Conservation (phyloP, 139 green algal species). For the Auxenochlorella pyrenoidosa region DNA sequence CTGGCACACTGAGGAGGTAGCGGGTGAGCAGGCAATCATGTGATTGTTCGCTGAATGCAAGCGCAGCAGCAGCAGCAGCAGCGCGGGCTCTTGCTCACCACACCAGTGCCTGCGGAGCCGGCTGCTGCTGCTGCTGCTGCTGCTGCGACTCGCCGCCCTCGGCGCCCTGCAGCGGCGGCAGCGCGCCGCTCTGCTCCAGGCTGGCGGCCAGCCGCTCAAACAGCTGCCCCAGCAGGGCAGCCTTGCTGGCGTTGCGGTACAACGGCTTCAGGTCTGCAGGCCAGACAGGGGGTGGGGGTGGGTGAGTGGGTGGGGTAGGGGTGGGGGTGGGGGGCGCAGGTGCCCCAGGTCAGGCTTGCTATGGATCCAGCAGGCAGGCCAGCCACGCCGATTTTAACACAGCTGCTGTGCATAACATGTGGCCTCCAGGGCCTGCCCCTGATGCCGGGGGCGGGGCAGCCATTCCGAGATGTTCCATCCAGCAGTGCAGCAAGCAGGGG, state of each 20-base stretch:
- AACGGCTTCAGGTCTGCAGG: conserved; percentile 82
- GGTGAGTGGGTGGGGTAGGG: not conserved
- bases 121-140: conserved; percentile 30
- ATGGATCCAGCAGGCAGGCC: not conserved
- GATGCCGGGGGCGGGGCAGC: not conserved
- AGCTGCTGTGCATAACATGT: not conserved
- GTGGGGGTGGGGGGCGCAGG: not conserved
- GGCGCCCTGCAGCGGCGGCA: conserved; percentile 24
- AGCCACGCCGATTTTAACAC: not conserved
- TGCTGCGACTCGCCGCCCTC: conserved; percentile 12
- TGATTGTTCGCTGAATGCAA: not conserved
- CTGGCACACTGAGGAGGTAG: not conserved
- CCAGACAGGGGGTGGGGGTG: not conserved
- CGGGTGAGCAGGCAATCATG: not conserved
- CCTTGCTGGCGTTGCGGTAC: conserved; percentile 66
- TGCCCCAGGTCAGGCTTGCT: not conserved
- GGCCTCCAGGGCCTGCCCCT: not conserved
- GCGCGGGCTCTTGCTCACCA: conserved; percentile 39
- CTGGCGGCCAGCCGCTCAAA: conserved; percentile 41
- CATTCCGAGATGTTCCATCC: too few relatives aligned
- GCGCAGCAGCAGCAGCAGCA: not conserved
- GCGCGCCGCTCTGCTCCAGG: conserved; percentile 19
- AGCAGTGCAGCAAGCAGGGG: not conserved
- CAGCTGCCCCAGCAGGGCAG: conserved; percentile 39
- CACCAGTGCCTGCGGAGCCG: conserved; percentile 52